phyloP scores from a whole-genome alignment of 2,329 filamentous ascomycete genomes.

The Nigrograna mackinnonii region DNA sequence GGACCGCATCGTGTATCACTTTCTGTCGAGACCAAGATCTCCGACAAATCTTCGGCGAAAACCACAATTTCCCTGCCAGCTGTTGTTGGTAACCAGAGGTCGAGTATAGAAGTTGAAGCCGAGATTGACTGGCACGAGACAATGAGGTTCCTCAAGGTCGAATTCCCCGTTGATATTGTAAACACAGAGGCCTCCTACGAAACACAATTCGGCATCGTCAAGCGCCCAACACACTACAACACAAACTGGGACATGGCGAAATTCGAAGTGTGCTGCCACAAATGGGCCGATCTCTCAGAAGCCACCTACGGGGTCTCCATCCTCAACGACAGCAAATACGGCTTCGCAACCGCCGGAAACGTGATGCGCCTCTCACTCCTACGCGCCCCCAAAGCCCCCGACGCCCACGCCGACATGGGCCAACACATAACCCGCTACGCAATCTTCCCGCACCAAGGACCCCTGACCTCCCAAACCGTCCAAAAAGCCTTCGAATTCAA shows the following conservation, averaged over 20 bases:
- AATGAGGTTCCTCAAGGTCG: slow-evolving; percentile 98
- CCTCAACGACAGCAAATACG: slow-evolving; percentile 94
- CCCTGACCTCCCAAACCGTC: slow-evolving; percentile 73
- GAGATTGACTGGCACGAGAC: slow-evolving; percentile 97
- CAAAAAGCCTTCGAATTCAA: slow-evolving; percentile 90
- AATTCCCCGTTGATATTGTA: slow-evolving; percentile 90
- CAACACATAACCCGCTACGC: slow-evolving; percentile 86
- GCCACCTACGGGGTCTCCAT: slow-evolving; percentile 88
- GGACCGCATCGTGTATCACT: slow-evolving; percentile 79
- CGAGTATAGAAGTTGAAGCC: slow-evolving; percentile 75
- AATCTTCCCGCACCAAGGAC: slow-evolving; percentile 80
- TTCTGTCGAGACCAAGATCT: slow-evolving; percentile 83
- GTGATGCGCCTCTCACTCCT: slow-evolving; percentile 88
- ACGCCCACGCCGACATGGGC: slow-evolving; percentile 94
- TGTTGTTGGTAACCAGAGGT: slow-evolving; percentile 65
- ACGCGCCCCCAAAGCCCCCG: slow-evolving; percentile 87
- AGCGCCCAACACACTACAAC: slow-evolving; percentile 95
- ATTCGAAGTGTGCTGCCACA: slow-evolving; percentile 95
- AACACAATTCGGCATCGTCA: slow-evolving; percentile 88
- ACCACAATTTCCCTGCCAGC: slow-evolving; percentile 82
- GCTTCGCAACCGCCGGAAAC: slow-evolving; percentile 87
- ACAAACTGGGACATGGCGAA: slow-evolving; percentile 98
- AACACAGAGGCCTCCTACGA: slow-evolving; percentile 96
- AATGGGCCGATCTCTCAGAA: slow-evolving; percentile 89
- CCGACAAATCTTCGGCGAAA: slow-evolving; percentile 81